These are phyloP conservation scores for Thelonectria discophora DNA, from an alignment of 2,329 filamentous ascomycete species.

Conservation along the genomic window DNA sequence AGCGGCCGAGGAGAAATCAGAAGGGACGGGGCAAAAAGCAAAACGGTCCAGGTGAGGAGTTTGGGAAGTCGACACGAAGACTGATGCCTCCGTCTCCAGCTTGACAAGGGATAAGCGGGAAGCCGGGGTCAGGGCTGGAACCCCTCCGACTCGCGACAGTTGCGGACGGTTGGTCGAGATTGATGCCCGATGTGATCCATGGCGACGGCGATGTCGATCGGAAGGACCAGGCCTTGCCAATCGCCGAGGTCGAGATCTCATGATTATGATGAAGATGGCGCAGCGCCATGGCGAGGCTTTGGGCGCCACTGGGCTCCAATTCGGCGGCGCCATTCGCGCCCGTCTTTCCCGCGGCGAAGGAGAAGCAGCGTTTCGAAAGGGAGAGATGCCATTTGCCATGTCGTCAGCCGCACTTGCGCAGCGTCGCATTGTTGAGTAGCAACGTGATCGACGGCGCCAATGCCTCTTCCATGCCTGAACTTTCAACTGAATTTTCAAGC, in stretches of 20 bases:
- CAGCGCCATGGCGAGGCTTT: background rate
- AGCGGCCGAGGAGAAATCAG: constrained; percentile 4
- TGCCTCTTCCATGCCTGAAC: constrained; percentile 14
- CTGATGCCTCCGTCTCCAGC: constrained; percentile 19
- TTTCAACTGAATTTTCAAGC: constrained; percentile 9
- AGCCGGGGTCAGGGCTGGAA: constrained; percentile 19
- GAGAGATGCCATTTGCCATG: constrained; percentile 17
- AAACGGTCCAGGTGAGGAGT: constrained; percentile 1
- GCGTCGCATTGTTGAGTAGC: constrained; percentile 36
- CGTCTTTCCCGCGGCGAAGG: constrained; percentile 1
- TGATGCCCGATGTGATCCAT: constrained; percentile 22
- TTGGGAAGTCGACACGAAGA: constrained; percentile 5
- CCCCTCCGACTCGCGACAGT: constrained; percentile 3
- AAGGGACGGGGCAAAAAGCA: constrained; percentile 17
- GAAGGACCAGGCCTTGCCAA: constrained; percentile 12
- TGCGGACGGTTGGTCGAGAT: constrained; percentile 9
- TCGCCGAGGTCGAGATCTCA: constrained; percentile 7
- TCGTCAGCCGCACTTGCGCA: constrained; percentile 35
- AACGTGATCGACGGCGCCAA: constrained; percentile 39
- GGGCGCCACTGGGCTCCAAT: constrained; percentile 13
- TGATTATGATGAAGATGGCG: constrained; percentile 13
- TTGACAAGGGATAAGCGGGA: constrained; percentile 19
- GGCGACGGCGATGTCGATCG: constrained; percentile 6
- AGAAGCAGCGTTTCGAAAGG: background rate
- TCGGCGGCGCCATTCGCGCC: constrained; percentile 9